phyloP scores from a whole-genome alignment of 768 basidiomycete species.

The Cystofilobasidium bisporidii region DNA sequence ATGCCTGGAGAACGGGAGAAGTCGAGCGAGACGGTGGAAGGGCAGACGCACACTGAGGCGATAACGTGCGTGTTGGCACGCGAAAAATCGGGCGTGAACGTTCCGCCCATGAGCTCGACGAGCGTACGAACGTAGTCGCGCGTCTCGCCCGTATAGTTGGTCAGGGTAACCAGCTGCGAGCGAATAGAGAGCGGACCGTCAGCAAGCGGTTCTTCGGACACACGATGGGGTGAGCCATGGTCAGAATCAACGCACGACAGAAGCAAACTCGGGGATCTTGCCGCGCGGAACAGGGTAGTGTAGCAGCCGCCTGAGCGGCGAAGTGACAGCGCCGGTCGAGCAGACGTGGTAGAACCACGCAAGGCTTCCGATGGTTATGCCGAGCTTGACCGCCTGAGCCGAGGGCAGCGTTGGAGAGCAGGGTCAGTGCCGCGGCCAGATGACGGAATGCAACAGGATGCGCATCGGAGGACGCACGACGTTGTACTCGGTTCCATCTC shows the following conservation, averaged over 20 bases:
- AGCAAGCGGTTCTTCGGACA: no score
- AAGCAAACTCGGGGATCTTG: conserved; percentile 52
- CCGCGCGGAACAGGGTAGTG: conserved; percentile 71
- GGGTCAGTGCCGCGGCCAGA: no score
- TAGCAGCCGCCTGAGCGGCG: conserved; percentile 63
- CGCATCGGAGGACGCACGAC: conserved; percentile 46
- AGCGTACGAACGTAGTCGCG: conserved; percentile 81
- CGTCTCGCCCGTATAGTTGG: conserved; percentile 77
- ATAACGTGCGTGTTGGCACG: conserved; percentile 64
- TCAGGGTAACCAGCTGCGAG: conserved; percentile 63
- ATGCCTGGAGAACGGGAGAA: not conserved
- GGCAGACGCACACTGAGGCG: conserved; percentile 61
- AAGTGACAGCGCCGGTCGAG: conserved; percentile 50
- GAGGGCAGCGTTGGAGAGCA: not conserved
- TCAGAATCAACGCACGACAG: conserved; percentile 49
- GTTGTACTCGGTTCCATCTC: conserved; percentile 61
- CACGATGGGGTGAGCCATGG: no score
- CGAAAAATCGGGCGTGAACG: conserved; percentile 73
- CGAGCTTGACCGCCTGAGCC: conserved; percentile 51
- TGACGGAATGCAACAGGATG: no score
- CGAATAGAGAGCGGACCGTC: no score
- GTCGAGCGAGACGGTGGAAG: not conserved
- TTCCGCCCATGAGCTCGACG: conserved; percentile 64
- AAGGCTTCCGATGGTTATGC: conserved; percentile 64
- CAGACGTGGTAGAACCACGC: conserved; percentile 76